Evolutionary conservation across 1,284 basidiomycete genomes (phyloP), one percentile per base, ranked within the genome.

Genomic region (Fomitopsis schrenkii): DNA sequence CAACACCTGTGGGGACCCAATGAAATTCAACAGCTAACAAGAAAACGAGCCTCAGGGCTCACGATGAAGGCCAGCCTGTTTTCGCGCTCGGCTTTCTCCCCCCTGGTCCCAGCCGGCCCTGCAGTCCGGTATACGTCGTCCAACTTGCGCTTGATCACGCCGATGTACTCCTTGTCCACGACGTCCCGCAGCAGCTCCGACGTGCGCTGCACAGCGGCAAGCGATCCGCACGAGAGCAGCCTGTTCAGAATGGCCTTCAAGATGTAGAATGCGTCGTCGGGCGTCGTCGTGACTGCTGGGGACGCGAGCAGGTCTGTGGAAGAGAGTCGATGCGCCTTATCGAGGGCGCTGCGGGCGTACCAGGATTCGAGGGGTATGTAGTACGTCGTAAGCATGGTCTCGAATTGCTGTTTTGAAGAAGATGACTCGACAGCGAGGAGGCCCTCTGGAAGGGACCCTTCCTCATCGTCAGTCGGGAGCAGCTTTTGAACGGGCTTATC

Each of bases 251-350:
- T 88, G 3, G 88, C 81, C 74, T 96, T 97, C 64, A 97, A 77
- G 60, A 98, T 90, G 75, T 96, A 98, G 76, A 98, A 98, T 2
- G 90, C 91, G 68, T 98, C 95, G 72, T 98, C 95, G 0, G 96
- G 93, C 0, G 90, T 89, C 50, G 91, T 85, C 59, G 94, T 88
- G 6, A 79, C 80, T 4, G 78, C 76, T 45, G 82, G 87, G 28
- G 68, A 75, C 66, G 93, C 87, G 1, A 89, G 82, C 28, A 83
- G 74, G 73, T 97, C 93, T 12, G 87, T 75, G 22, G 73, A 82
- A 4, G 90, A 86, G 48, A 90, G 75, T 35, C 83, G 82, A 68
- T 90, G 89, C n/a, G 90, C 90, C 81, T 96, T 96, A 70, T 97
- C 93, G 54, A 97, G 87, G 60, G 87, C 90, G 12, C 84, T 88